Evolutionary conservation across 768 basidiomycete species (phyloP).

Genomic region (Mycena albidolilacea): DNA sequence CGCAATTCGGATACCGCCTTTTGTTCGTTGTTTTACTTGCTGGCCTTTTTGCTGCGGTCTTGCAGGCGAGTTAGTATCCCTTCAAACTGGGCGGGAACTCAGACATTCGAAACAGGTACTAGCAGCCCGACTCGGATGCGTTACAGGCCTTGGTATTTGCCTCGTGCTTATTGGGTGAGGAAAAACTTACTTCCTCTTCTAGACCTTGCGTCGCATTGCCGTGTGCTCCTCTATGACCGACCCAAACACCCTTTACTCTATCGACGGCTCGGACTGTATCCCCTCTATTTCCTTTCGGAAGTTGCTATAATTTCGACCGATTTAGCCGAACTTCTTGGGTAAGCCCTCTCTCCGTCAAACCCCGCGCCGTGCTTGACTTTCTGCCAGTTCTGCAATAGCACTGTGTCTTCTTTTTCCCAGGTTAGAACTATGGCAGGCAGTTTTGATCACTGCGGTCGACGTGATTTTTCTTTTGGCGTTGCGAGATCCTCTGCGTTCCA

Average conservation of each 20-base stretch:
- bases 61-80: slow-evolving; percentile 69
- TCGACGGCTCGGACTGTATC: slow-evolving; percentile 75
- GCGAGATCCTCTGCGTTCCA: slow-evolving; percentile 77
- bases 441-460: slow-evolving; percentile 77
- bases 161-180: not conserved
- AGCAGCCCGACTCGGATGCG: slow-evolving; percentile 85
- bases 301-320: slow-evolving; percentile 85
- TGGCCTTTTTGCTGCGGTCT: slow-evolving; percentile 85
- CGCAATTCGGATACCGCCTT: slow-evolving; percentile 86
- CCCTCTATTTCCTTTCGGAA: slow-evolving; percentile 76
- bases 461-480: slow-evolving; percentile 80
- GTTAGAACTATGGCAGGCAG: slow-evolving; percentile 79
- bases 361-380: not conserved
- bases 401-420: slow-evolving; percentile 80
- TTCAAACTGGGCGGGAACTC: not conserved
- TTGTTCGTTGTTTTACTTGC: slow-evolving; percentile 90
- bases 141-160: slow-evolving; percentile 79
- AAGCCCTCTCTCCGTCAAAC: not conserved
- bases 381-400: slow-evolving; percentile 74
- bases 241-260: slow-evolving; percentile 70
- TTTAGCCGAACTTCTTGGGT: slow-evolving; percentile 83
- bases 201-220: slow-evolving; percentile 72
- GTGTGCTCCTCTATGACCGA: slow-evolving; percentile 75
- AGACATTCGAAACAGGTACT: slow-evolving; percentile 65
- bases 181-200: slow-evolving; percentile 11